Evolutionary conservation across 768 basidiomycete species (phyloP), one percentile per base, ranked within the genome.

Genomic region (Amanita pseudoporphyria): DNA sequence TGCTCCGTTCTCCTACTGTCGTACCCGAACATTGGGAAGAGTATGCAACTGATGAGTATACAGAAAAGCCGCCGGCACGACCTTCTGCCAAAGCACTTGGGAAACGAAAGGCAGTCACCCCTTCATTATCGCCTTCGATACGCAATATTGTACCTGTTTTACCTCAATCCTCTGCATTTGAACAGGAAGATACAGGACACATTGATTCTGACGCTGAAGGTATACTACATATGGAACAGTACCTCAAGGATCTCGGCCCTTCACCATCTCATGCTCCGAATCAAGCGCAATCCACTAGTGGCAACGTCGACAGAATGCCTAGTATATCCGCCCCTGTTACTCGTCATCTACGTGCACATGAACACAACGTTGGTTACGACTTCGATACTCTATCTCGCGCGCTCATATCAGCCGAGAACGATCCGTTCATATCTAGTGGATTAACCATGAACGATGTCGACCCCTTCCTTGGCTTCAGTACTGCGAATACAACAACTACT

Each of bases 51-150:
- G 41, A 18, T 22, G 32, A 35, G n/a, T 19, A 41, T 14, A n/a
- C 31, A 18, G 30, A 31, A 16, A 36, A 47, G n/a, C 37, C 36
- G 6, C 38, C 38, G 12, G 14, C 33, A n/a, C 30, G 13, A 5
- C 65, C 61, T 21, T 67, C 66, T 0, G 65, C 62, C 21, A 67
- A 68, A 42, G 63, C 63, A 7, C 52, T 64, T 6, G 65, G 66
- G 6, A 67, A 68, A 45, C 63, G 62, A 14, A 58, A 59, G 40
- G 65, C 61, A 6, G 30, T 47, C 18, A 57, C 52, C 30, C 51
- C 56, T 35, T 24, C 5, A 9, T 19, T 22, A 26, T 47, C 5
- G 13, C 26, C 22, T 32, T 47, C 19, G 5, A 41, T 22, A 44
- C 44, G 16, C 42, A 14, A 45, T n/a, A n/a, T n/a, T 13, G 21